These are phyloP conservation scores for Salix caprea DNA, from an alignment of 345 rosid species.

Conservation along the genomic window DNA sequence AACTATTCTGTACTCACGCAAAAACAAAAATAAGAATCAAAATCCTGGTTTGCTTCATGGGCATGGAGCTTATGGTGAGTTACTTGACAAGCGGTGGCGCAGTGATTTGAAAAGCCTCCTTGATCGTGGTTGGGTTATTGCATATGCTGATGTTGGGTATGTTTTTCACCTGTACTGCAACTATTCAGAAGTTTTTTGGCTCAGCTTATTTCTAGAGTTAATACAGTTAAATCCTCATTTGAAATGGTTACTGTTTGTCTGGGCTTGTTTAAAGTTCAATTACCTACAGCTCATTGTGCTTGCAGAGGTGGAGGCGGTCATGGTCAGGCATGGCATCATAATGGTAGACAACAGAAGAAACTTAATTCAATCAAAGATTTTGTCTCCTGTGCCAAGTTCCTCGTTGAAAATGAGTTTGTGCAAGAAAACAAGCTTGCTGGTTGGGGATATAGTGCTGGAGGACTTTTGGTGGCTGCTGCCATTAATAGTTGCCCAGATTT, in stretches of 20 bases:
- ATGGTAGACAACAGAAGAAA: constrained; percentile 65
- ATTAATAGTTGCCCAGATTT: constrained; percentile 63
- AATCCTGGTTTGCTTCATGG: constrained; percentile 82
- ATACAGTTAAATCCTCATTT: neutral
- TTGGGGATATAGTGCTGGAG: constrained; percentile 94
- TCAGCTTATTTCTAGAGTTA: neutral
- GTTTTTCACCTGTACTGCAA: constrained; percentile 13
- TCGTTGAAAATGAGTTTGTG: constrained; percentile 58
- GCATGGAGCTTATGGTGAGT: constrained; percentile 94
- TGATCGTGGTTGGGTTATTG: constrained; percentile 95
- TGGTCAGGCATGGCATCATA: constrained; percentile 78
- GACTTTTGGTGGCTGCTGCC: constrained; percentile 89
- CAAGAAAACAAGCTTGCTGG: constrained; percentile 71
- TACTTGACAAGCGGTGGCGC: constrained; percentile 85
- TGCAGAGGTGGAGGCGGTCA: constrained; percentile 89
- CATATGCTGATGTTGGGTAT: constrained; percentile 94
- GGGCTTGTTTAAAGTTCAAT: neutral
- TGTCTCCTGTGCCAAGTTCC: constrained; percentile 71
- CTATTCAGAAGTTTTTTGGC: neutral
- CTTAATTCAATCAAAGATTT: constrained; percentile 68
- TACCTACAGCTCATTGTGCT: constrained; percentile 3
- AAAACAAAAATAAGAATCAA: constrained; percentile 36
- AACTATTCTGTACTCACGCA: constrained; percentile 64
- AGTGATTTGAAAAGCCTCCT: constrained; percentile 93
- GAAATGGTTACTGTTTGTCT: neutral